These are phyloP conservation scores for Colletotrichum eremochloae DNA, from an alignment of 2,329 filamentous ascomycete genomes.

Conservation along the genomic window DNA sequence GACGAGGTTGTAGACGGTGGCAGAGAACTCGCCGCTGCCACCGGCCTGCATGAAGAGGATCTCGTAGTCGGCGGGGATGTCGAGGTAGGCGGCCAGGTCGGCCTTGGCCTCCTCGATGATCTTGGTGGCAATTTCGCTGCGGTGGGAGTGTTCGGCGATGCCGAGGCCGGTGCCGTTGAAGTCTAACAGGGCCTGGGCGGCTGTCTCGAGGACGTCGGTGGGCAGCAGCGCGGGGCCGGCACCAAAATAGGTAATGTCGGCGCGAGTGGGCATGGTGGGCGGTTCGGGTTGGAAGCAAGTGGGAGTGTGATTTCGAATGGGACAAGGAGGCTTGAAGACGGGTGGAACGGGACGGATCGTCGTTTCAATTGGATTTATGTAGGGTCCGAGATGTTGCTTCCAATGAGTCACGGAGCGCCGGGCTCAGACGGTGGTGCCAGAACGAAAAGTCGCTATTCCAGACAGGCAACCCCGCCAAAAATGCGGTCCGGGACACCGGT, in stretches of 20 bases:
- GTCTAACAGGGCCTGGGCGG: constrained; percentile 83
- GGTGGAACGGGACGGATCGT: neutral
- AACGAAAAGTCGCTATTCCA: constrained; percentile 39
- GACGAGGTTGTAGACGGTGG: constrained; percentile 86
- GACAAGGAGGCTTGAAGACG: neutral
- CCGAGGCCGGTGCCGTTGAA: constrained; percentile 86
- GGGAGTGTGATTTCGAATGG: neutral
- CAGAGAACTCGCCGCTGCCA: constrained; percentile 87
- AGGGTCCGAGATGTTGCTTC: constrained; percentile 8
- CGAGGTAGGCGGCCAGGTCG: constrained; percentile 79
- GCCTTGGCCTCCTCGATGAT: constrained; percentile 86
- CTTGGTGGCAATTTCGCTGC: constrained; percentile 80
- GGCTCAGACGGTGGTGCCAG: constrained; percentile 16
- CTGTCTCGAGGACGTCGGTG: constrained; percentile 82
- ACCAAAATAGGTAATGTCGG: constrained; percentile 87
- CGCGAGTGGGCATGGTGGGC: constrained; percentile 74
- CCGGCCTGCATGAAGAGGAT: constrained; percentile 90
- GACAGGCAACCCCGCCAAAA: constrained; percentile 41
- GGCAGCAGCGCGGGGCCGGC: constrained; percentile 91
- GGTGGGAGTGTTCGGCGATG: constrained; percentile 90
- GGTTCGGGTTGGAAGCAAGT: neutral
- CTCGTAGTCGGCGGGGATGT: constrained; percentile 89
- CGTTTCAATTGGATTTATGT: constrained; percentile 17
- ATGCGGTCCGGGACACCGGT: constrained; percentile 33
- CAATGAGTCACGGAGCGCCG: constrained; percentile 34